Evolutionary conservation across 495 filamentous ascomycete genomes (phyloP).

Genomic region (Aspergillus ostianus): DNA sequence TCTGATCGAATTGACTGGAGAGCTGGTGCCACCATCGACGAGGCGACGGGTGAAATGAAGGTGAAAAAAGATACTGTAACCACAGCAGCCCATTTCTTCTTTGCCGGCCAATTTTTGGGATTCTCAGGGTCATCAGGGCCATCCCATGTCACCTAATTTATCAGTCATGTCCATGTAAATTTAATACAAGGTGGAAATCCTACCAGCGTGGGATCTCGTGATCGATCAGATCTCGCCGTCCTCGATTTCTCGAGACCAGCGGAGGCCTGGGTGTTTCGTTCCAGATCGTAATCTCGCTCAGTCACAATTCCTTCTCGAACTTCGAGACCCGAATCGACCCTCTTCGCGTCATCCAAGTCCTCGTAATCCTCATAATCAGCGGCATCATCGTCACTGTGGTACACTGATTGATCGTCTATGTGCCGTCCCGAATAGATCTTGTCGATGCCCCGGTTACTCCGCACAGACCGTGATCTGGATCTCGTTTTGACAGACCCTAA

Average conservation of each 20-base stretch:
- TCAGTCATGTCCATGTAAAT: conserved; percentile 3
- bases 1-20: conserved; percentile 55
- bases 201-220: conserved; percentile 30
- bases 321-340: conserved; percentile 22
- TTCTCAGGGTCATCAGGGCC: conserved; percentile 57
- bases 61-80: conserved; percentile 60
- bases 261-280: conserved; percentile 14
- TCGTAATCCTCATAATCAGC: conserved; percentile 11
- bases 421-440: conserved; percentile 34
- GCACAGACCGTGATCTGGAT: conserved; percentile 19
- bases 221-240: conserved; percentile 4
- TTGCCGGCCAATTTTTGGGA: conserved; percentile 57
- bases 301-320: conserved; percentile 29
- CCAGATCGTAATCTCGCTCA: conserved; percentile 34
- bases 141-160: conserved; percentile 50
- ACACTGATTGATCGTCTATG: conserved; percentile 38
- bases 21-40: conserved; percentile 72
- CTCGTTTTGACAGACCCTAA: conserved; percentile 9
- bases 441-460: conserved; percentile 13
- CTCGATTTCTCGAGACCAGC: conserved; percentile 17
- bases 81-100: conserved; percentile 63
- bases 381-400: conserved; percentile 29
- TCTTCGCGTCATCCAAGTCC: conserved; percentile 6
- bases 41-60: conserved; percentile 70
- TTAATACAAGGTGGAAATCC: conserved; percentile 8